A percentile compares a stretch with the other conserved stretches of the same genome.
Evolutionary conservation across 768 basidiomycete genomes (phyloP).

Genomic region (Naganishia onofrii): DNA sequence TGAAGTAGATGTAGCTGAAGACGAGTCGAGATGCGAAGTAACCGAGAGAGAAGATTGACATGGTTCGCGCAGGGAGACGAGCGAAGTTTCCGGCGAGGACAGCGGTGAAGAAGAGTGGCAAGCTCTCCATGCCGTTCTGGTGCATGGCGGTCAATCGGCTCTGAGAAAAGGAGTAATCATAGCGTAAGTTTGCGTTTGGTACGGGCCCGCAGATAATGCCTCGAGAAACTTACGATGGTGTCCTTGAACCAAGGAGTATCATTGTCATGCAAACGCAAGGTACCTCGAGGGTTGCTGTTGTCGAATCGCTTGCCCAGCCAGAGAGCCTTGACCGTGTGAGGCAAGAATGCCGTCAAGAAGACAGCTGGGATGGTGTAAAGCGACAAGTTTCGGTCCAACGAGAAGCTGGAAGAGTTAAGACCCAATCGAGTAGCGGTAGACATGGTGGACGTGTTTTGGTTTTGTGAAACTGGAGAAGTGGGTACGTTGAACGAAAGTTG

Average conservation of each 20-base stretch:
- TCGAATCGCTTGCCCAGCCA: conserved; percentile 28
- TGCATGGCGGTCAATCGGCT: conserved; percentile 29
- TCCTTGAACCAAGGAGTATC: conserved; percentile 24
- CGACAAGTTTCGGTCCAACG: conserved; percentile 32
- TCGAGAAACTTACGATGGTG: conserved; percentile 24
- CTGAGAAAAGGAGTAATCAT: not conserved
- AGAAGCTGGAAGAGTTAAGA: conserved; percentile 29
- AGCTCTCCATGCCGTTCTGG: conserved; percentile 29
- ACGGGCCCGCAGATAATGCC: too few relatives aligned
- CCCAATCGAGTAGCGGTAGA: conserved; percentile 30
- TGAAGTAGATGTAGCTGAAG: conserved; percentile 32
- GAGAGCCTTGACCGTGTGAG: conserved; percentile 31
- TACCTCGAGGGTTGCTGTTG: conserved; percentile 28
- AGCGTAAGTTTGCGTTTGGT: too few relatives aligned
- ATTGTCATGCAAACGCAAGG: conserved; percentile 4
- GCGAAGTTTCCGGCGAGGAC: conserved; percentile 33
- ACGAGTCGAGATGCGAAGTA: conserved; percentile 29
- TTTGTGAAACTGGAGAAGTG: not conserved
- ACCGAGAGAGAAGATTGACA: conserved; percentile 29
- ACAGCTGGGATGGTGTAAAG: conserved; percentile 31
- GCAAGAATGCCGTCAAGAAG: conserved; percentile 27
- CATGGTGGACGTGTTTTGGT: conserved; percentile 12
- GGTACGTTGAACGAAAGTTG: not conserved
- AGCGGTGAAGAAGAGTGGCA: conserved; percentile 31
- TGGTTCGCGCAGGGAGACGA: conserved; percentile 27